phyloP scores from a whole-genome alignment of 139 green algal genomes.

The Micractinium conductrix region DNA sequence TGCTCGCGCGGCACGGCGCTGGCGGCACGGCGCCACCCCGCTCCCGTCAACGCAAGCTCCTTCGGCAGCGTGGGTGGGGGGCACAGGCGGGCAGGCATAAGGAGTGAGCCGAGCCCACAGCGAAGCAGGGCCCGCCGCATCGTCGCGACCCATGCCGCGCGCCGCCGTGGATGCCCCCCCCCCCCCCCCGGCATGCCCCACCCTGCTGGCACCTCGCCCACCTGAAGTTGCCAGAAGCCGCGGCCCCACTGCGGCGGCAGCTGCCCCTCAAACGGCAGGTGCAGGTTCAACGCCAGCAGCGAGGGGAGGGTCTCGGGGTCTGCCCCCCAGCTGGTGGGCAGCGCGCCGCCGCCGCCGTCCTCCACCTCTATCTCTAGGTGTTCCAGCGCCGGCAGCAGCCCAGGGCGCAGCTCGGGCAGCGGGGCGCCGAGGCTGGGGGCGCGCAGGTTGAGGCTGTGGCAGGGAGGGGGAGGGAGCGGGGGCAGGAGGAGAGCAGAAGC shows the following conservation, averaged over 20 bases:
- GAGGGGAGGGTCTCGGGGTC: background rate
- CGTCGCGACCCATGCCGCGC: no score
- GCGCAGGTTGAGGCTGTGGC: background rate
- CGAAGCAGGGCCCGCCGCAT: no score
- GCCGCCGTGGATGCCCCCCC: no score
- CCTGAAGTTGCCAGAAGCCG: background rate
- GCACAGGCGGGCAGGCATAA: no score
- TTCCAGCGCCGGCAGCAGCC: background rate
- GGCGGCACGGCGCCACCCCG: background rate
- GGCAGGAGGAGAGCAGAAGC: background rate
- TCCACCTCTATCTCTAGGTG: background rate
- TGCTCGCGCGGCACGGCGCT: background rate
- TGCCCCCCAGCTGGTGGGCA: constrained; percentile 1
- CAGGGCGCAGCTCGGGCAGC: background rate
- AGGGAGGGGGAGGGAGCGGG: background rate
- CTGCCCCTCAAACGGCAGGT: background rate
- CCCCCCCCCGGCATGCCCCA: no score
- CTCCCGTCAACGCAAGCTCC: background rate
- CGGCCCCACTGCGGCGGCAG: background rate
- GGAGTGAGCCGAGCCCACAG: no score
- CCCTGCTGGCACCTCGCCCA: no score
- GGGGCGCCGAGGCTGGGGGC: background rate
- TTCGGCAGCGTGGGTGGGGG: no score
- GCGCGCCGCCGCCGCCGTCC: background rate
- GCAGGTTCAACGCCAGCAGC: background rate